A percentile compares a stretch with the other conserved stretches of the same genome.
These are phyloP conservation scores for Malus sylvestris DNA, from an alignment of 306 rosid species.

Conservation along the genomic window DNA sequence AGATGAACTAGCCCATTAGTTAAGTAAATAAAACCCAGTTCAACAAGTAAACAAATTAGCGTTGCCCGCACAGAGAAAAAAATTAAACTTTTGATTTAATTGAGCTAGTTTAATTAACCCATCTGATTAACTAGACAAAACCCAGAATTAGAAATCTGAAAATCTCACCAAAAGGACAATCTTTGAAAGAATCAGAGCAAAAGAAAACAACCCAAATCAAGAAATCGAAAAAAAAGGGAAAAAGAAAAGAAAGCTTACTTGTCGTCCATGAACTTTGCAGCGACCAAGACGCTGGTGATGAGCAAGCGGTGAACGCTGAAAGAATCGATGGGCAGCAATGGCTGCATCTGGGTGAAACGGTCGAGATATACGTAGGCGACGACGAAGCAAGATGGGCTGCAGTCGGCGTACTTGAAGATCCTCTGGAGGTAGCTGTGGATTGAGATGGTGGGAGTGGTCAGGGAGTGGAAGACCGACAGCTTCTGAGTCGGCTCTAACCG, in stretches of 20 bases:
- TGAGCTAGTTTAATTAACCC: not conserved
- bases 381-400: conserved; percentile 78
- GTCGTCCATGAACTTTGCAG: conserved; percentile 96
- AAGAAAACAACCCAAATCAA: not conserved
- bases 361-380: conserved; percentile 85
- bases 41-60: not conserved
- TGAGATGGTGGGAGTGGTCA: conserved; percentile 60
- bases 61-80: not conserved
- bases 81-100: not conserved
- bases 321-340: conserved; percentile 54
- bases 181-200: not conserved
- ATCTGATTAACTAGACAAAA: not conserved
- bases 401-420: conserved; percentile 82
- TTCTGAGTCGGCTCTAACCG: conserved; percentile 24
- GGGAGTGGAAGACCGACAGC: conserved; percentile 69
- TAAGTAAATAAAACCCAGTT: not conserved
- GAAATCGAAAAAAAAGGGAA: not conserved
- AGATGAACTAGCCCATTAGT: not conserved
- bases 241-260: conserved; percentile 29
- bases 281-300: conserved; percentile 74
- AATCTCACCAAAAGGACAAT: not conserved
- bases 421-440: conserved; percentile 65
- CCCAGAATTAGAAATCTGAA: not conserved
- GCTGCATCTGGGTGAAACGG: conserved; percentile 68
- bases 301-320: conserved; percentile 80